Evolutionary conservation across 352 stramenopile species (phyloP).

Genomic region (Pythium brassicae): DNA sequence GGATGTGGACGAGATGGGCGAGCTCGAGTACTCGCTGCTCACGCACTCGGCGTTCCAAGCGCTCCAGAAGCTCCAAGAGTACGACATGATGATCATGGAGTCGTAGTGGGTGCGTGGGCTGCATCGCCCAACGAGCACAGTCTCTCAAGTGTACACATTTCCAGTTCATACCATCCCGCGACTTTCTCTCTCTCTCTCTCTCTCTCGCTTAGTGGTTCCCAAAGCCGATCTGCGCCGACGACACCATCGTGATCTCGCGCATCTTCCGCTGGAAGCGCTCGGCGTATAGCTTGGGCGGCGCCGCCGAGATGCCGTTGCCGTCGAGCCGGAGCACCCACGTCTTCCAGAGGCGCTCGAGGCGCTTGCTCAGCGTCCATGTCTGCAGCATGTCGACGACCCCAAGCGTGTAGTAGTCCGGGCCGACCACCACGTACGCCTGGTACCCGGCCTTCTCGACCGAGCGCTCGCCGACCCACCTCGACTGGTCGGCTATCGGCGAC

Average conservation of each 20-base stretch:
- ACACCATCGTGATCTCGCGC: conserved; percentile 82
- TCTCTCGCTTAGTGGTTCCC: conserved; percentile 25
- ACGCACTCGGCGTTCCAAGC: conserved; percentile 68
- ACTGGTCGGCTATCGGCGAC: conserved; percentile 13
- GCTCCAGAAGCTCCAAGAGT: conserved; percentile 80
- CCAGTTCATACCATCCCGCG: conserved; percentile 15
- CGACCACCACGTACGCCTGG: conserved; percentile 69
- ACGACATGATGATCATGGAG: conserved; percentile 76
- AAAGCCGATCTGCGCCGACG: conserved; percentile 45
- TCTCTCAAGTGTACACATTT: too few species aligned
- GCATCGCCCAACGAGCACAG: too few species aligned
- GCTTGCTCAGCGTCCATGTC: conserved; percentile 84
- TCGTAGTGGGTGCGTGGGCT: too few species aligned
- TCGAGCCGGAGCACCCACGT: conserved; percentile 70
- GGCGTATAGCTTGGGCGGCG: conserved; percentile 66
- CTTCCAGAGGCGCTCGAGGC: conserved; percentile 83
- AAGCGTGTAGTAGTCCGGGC: conserved; percentile 85
- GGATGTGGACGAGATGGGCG: conserved; percentile 59
- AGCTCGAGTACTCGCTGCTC: conserved; percentile 69
- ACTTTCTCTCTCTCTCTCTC: too few species aligned
- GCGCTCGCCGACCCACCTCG: conserved; percentile 55
- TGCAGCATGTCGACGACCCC: conserved; percentile 90
- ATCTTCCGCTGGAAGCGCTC: conserved; percentile 82
- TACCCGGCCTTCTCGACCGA: conserved; percentile 64
- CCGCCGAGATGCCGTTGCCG: conserved; percentile 69